phyloP scores from a whole-genome alignment of 108 stramenopile species.

The Conticribra weissflogii region DNA sequence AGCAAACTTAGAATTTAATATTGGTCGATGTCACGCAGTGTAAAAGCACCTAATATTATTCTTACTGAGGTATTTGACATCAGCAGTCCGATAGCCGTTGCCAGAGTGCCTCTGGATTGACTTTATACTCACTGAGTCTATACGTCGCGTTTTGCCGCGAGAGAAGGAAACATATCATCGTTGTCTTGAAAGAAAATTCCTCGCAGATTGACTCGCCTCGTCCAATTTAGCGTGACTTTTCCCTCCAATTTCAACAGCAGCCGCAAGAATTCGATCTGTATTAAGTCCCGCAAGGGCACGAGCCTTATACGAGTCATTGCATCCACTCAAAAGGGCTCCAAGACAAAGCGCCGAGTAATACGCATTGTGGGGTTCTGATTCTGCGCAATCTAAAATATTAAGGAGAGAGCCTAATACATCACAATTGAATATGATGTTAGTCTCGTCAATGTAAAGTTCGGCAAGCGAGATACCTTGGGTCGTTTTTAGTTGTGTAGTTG shows the following conservation, averaged over 20 bases:
- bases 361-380: slow-evolving; percentile 81
- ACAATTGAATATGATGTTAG: slow-evolving; percentile 60
- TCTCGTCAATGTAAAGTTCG: slow-evolving; percentile 67
- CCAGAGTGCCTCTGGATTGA: no score
- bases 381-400: slow-evolving; percentile 72
- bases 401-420: slow-evolving; percentile 81
- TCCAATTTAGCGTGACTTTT: slow-evolving; percentile 80
- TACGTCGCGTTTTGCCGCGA: slow-evolving; percentile 33
- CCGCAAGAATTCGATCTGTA: slow-evolving; percentile 78
- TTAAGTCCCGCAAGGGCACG: slow-evolving; percentile 72
- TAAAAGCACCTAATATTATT: no score
- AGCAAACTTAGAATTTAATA: no score
- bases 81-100: no score
- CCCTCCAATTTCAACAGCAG: slow-evolving; percentile 79
- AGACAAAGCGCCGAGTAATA: slow-evolving; percentile 83
- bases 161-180: slow-evolving; percentile 38
- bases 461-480: slow-evolving; percentile 48
- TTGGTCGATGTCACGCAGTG: no score
- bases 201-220: slow-evolving; percentile 37
- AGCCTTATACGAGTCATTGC: slow-evolving; percentile 67
- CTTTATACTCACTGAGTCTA: slow-evolving; percentile 29
- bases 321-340: slow-evolving; percentile 67
- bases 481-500: no score
- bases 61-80: no score
- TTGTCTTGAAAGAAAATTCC: no score